Conservation (phyloP, 106 monocot species). For the Posidonia australis region DNA sequence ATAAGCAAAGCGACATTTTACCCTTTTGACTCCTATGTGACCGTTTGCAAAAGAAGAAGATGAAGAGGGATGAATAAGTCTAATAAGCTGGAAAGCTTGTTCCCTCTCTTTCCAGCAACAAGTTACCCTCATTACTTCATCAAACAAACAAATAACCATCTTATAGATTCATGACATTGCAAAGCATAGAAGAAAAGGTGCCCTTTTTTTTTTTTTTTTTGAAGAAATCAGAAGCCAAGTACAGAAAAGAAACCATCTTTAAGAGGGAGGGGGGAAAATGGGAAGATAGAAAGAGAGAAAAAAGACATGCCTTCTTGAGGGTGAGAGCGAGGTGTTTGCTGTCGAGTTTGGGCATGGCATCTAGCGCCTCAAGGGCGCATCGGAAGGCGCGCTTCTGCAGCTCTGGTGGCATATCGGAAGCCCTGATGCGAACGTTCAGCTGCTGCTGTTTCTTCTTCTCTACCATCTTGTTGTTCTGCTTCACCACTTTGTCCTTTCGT, state of each 20-base stretch:
- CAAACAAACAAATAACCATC: too few relatives aligned
- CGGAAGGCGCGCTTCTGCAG: constrained; percentile 22
- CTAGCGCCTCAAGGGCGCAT: constrained; percentile 16
- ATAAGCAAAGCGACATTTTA: too few relatives aligned
- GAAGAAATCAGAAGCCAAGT: too few relatives aligned
- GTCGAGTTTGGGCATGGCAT: constrained; percentile 24
- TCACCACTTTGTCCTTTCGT: neutral
- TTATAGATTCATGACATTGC: too few relatives aligned
- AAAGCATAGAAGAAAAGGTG: too few relatives aligned
- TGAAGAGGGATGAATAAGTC: too few relatives aligned
- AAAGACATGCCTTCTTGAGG: constrained; percentile 16
- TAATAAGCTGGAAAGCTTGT: too few relatives aligned
- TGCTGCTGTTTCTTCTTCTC: neutral
- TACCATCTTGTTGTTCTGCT: neutral
- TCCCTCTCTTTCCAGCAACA: too few relatives aligned
- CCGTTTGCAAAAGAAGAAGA: too few relatives aligned
- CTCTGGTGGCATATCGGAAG: constrained; percentile 23
- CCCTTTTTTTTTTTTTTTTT: too few relatives aligned
- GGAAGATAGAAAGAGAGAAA: neutral
- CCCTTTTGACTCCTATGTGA: too few relatives aligned
- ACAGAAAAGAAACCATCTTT: neutral
- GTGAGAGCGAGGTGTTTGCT: constrained; percentile 26
- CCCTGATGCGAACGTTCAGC: constrained; percentile 16
- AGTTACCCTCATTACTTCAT: too few relatives aligned
- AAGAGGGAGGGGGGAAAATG: neutral